These are phyloP conservation scores for Xanthoconium stramineum DNA, from an alignment of 768 basidiomycete genomes.

Conservation along the genomic window DNA sequence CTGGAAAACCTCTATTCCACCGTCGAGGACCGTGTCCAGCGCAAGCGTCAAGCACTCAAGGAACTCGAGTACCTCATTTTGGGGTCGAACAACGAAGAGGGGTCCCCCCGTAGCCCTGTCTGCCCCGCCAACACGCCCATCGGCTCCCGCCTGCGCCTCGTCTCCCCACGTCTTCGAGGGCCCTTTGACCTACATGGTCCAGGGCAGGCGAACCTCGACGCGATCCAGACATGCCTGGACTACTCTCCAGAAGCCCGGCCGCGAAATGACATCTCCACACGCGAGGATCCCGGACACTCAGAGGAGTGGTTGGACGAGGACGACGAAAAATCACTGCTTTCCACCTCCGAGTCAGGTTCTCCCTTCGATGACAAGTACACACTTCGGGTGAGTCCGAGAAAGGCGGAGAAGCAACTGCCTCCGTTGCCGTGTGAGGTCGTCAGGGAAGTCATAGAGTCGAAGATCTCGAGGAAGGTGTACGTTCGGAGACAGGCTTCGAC, in stretches of 20 bases:
- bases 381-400: slow-evolving; percentile 2
- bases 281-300: slow-evolving; percentile 7
- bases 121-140: slow-evolving; percentile 25
- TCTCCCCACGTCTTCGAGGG: slow-evolving; percentile 30
- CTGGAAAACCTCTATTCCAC: slow-evolving; percentile 24
- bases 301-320: slow-evolving; percentile 29
- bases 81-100: slow-evolving; percentile 7
- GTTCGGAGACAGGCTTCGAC: slow-evolving; percentile 16
- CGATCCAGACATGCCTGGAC: slow-evolving; percentile 23
- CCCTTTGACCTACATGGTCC: slow-evolving; percentile 30
- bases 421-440: slow-evolving; percentile 6
- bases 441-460: slow-evolving; percentile 8
- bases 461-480: slow-evolving; percentile 20
- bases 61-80: slow-evolving; percentile 22
- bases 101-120: slow-evolving; percentile 14
- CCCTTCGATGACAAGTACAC: slow-evolving; percentile 27
- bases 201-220: slow-evolving; percentile 21
- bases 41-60: slow-evolving; percentile 21
- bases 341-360: background rate
- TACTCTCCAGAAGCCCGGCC: slow-evolving; percentile 17
- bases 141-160: slow-evolving; percentile 7
- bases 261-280: background rate
- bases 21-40: slow-evolving; percentile 22
- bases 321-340: slow-evolving; percentile 22
- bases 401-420: slow-evolving; percentile 16